Evolutionary conservation across 1,139 yeast genomes (phyloP).

Genomic region (Suhomyces terraborum): DNA sequence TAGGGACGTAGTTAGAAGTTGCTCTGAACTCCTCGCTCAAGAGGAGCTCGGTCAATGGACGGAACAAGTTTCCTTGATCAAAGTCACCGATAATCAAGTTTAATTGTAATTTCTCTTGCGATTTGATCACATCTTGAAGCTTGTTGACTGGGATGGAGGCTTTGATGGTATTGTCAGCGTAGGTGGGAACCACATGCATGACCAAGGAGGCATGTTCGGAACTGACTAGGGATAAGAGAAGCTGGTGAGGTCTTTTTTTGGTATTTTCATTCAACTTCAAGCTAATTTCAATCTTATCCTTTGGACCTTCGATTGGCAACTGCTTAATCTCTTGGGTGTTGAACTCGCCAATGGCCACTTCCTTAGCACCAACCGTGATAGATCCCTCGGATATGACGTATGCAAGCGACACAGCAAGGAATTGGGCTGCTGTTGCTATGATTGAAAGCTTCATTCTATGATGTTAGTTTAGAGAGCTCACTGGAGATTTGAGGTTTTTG

Average conservation of each 20-base stretch:
- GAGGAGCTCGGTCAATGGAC: conserved; percentile 35
- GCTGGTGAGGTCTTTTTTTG: conserved; percentile 24
- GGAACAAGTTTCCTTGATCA: conserved; percentile 26
- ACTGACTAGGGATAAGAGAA: conserved; percentile 21
- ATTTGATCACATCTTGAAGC: conserved; percentile 42
- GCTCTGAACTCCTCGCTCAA: conserved; percentile 35
- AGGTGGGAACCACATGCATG: conserved; percentile 19
- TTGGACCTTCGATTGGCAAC: conserved; percentile 33
- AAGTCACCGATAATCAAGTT: conserved; percentile 38
- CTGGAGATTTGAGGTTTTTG: conserved; percentile 8
- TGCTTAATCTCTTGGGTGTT: conserved; percentile 39
- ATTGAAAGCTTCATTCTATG: conserved; percentile 18
- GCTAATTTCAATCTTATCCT: conserved; percentile 35
- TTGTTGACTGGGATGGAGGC: conserved; percentile 32
- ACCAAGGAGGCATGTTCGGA: conserved; percentile 22
- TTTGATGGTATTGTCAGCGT: conserved; percentile 24
- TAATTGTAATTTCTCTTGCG: conserved; percentile 34
- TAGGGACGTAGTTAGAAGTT: conserved; percentile 25
- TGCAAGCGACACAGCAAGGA: conserved; percentile 22
- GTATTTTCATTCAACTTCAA: conserved; percentile 28
- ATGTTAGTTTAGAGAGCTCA: neutral
- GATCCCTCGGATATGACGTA: conserved; percentile 33
- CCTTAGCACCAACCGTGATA: conserved; percentile 29
- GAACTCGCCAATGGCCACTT: conserved; percentile 38
- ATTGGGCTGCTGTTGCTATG: conserved; percentile 17